phyloP scores from a whole-genome alignment of 2,329 filamentous ascomycete genomes.

The Clarireedia monteithiana region DNA sequence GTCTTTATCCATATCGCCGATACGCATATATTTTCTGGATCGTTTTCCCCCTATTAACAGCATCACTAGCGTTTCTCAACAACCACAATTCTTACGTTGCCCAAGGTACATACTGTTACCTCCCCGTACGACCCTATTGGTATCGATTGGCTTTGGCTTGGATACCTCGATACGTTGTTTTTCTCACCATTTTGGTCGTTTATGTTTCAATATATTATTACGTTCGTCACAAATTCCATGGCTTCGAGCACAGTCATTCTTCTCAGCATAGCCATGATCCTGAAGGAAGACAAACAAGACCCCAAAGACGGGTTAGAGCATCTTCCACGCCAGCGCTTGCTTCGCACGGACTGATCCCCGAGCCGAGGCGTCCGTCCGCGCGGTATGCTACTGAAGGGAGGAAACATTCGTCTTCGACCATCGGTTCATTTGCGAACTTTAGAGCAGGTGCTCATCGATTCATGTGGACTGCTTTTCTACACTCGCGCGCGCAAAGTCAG shows the following conservation, averaged over 20 bases:
- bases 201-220: constrained; percentile 66
- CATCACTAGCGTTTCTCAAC: constrained; percentile 56
- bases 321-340: constrained; percentile 21
- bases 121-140: constrained; percentile 61
- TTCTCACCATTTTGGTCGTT: constrained; percentile 53
- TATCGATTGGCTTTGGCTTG: constrained; percentile 60
- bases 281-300: constrained; percentile 3
- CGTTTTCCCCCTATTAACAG: constrained; percentile 50
- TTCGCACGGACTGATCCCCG: constrained; percentile 25
- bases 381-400: constrained; percentile 7
- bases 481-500: constrained; percentile 10
- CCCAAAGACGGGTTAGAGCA: constrained; percentile 10
- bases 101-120: constrained; percentile 60
- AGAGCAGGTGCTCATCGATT: constrained; percentile 21
- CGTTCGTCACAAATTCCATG: constrained; percentile 37
- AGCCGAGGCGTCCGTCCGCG: constrained; percentile 12
- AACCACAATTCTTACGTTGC: constrained; percentile 47
- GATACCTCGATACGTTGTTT: constrained; percentile 66
- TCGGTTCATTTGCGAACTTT: constrained; percentile 12
- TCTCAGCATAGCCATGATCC: constrained; percentile 8
- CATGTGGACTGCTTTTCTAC: constrained; percentile 23
- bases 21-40: constrained; percentile 51
- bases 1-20: constrained; percentile 60
- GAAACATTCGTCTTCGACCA: constrained; percentile 15
- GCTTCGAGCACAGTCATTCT: constrained; percentile 17